A percentile compares a stretch with the other conserved stretches of the same genome.
phyloP scores from a whole-genome alignment of 495 filamentous ascomycete species.

The Stereocaulon alpinum region DNA sequence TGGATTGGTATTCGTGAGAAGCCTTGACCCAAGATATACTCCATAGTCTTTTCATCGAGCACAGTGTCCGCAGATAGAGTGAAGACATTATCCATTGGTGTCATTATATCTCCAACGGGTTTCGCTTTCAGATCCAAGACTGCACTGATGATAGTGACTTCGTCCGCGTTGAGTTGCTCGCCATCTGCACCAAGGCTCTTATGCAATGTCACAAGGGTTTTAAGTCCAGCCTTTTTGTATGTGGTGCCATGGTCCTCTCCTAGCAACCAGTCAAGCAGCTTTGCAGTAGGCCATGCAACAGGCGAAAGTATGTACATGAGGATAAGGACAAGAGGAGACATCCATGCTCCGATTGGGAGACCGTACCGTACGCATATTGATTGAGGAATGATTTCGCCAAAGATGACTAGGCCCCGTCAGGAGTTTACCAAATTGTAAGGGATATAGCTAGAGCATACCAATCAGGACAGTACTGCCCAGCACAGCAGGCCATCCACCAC shows the following conservation, averaged over 20 bases:
- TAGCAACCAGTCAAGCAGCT: constrained; percentile 76
- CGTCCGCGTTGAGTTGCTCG: constrained; percentile 88
- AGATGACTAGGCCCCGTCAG: constrained; percentile 61
- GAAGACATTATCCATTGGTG: constrained; percentile 94
- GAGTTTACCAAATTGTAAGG: background rate
- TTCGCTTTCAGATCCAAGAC: constrained; percentile 96
- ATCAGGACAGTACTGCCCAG: constrained; percentile 87
- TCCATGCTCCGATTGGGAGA: constrained; percentile 88
- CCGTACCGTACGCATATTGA: constrained; percentile 95
- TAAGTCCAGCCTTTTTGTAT: constrained; percentile 91
- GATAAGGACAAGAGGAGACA: constrained; percentile 75
- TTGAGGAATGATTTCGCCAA: constrained; percentile 91
- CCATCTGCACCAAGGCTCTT: constrained; percentile 77
- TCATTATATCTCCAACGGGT: constrained; percentile 90
- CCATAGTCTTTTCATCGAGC: constrained; percentile 85
- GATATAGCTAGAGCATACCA: constrained; percentile 41
- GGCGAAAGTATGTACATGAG: constrained; percentile 90
- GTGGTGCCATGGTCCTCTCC: constrained; percentile 89
- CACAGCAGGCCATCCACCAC: constrained; percentile 90
- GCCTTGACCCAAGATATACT: constrained; percentile 79
- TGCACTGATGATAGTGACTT: constrained; percentile 96
- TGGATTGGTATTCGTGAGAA: constrained; percentile 95
- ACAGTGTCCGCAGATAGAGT: constrained; percentile 87
- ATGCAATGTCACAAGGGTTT: constrained; percentile 85
- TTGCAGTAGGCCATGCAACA: constrained; percentile 80